Percentiles rank a stretch among this genome's conserved stretches.
These are phyloP conservation scores for Periconia digitata DNA, from an alignment of 2,329 filamentous ascomycete genomes.

Conservation along the genomic window DNA sequence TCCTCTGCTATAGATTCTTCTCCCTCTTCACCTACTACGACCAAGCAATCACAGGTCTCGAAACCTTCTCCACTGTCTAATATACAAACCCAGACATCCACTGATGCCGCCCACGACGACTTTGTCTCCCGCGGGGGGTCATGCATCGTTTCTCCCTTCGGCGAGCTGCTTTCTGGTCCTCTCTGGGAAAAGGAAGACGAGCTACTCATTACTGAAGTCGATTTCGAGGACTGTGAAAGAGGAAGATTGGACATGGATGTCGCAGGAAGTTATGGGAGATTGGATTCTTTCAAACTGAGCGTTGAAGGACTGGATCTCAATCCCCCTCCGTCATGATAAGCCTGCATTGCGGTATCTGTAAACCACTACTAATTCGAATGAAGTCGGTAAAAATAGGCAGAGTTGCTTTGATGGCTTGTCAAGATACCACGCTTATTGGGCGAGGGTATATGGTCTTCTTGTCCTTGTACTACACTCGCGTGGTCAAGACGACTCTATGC, in stretches of 20 bases:
- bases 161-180: constrained; percentile 77
- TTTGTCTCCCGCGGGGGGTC: constrained; percentile 77
- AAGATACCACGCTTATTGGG: too few relatives aligned
- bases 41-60: constrained; percentile 5
- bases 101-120: constrained; percentile 38
- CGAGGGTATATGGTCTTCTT: too few relatives aligned
- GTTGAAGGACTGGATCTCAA: constrained; percentile 63
- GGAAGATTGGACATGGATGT: constrained; percentile 82
- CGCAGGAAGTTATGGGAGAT: constrained; percentile 81
- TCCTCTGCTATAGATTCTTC: constrained; percentile 18
- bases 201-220: constrained; percentile 71
- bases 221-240: constrained; percentile 84
- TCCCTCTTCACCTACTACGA: constrained; percentile 12
- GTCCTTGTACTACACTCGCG: too few relatives aligned
- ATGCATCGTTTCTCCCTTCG: constrained; percentile 76
- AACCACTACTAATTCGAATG: too few relatives aligned
- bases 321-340: constrained; percentile 52
- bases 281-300: constrained; percentile 62
- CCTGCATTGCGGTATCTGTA: neutral
- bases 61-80: constrained; percentile 6
- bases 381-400: too few relatives aligned
- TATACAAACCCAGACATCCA: neutral
- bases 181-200: constrained; percentile 76
- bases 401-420: too few relatives aligned
- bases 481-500: too few relatives aligned